Base-by-base conservation (phyloP, 371 early-diverging fungal species). In the Mortierella sp. region DNA sequence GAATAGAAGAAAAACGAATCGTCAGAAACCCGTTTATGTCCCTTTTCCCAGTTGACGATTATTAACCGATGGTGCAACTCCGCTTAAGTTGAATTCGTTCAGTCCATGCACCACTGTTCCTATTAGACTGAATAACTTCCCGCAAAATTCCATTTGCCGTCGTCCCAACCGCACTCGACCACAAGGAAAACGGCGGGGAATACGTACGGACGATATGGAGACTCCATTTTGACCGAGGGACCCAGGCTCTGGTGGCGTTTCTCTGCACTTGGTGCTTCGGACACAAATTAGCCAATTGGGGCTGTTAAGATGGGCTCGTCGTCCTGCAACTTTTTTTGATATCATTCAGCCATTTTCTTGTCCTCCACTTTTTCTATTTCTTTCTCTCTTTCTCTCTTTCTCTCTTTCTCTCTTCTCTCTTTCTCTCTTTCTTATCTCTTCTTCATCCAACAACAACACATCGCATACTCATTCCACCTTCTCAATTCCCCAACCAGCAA, bases 401-500 rank as follows among this genome's bases (percentile, higher is more conserved):
- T 46, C 38, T 55, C 29, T 49, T 70, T 72, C 38, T 29, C 35
- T 35, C 35, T 70, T 72, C 38, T 29, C 35, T 35, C 35, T 35
- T 55, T 48, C 63, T 14, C 68, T 11, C 74, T 44, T 73, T 12
- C 46, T 51, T 72, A 2, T 21, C 27, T 58, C 32, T 44, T 49
- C 71, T 81, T 44, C 74, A n/a, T 51, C 32, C 73, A 21, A 16
- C 55, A 46, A 46, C 41, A n/a, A 58, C 55, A 51, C 2, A 56
- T 12, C 29, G 21, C 58, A 75, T 38, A 21, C 41, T 21, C 55
- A 29, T 27, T 1, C 14, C 51, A 60, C 32, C 21, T 24, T 41
- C 60, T 8, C 38, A 4, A 41, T 32, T 14, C 16, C 6, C 27
- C 48, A n/a, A n/a, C 38, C 48, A n/a, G 10, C 29, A 68, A 35